Evolutionary conservation across 2,329 filamentous ascomycete genomes (phyloP).

Genomic region (Monosporascus sp.): DNA sequence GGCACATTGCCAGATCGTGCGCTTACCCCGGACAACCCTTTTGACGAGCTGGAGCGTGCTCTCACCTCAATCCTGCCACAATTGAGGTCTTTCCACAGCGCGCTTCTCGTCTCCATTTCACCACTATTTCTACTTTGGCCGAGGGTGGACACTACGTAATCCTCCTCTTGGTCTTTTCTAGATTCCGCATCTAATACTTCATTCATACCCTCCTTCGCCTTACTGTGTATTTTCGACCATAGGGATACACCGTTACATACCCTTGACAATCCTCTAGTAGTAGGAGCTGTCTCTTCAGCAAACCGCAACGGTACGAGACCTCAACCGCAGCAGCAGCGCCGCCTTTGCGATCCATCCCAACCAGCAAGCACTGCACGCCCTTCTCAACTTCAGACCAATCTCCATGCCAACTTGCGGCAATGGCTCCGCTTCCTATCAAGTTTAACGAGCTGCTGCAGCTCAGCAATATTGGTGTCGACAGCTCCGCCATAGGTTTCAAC

Average conservation of each 20-base stretch:
- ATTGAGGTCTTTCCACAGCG: background rate
- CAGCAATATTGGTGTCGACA: conserved; percentile 42
- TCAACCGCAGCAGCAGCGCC: background rate
- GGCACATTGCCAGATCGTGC: background rate
- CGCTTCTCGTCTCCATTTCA: background rate
- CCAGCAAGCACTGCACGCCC: background rate
- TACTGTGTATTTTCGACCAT: background rate
- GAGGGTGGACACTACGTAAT: conserved; percentile 1
- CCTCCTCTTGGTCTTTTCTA: background rate
- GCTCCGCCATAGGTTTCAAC: conserved; percentile 69
- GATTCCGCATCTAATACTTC: no score
- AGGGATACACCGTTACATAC: background rate
- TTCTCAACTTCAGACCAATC: background rate
- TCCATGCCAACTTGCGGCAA: conserved; percentile 31
- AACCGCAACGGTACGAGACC: background rate
- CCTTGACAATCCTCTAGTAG: background rate
- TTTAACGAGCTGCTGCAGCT: conserved; percentile 84
- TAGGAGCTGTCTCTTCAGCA: no score
- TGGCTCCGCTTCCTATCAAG: conserved; percentile 80
- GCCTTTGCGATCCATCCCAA: background rate
- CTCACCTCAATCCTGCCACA: background rate
- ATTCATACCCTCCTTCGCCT: background rate
- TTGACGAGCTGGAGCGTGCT: background rate
- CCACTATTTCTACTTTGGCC: background rate
- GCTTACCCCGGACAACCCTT: background rate